phyloP scores from a whole-genome alignment of 1,284 basidiomycete genomes.

The Apiotrichum gamsii region DNA sequence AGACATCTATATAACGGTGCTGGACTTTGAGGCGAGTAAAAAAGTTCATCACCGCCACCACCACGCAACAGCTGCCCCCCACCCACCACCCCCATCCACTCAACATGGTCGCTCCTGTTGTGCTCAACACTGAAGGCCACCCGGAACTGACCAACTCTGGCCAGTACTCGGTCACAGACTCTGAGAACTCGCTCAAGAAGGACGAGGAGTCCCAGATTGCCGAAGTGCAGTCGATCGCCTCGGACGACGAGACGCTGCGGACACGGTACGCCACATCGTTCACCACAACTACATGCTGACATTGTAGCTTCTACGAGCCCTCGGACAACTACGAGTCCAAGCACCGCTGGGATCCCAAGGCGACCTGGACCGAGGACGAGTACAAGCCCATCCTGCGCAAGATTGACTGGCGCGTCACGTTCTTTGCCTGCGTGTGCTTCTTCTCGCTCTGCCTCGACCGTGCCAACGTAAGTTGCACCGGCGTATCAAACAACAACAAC shows the following conservation, averaged over 20 bases:
- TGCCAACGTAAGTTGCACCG: constrained; percentile 20
- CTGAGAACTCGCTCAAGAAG: not conserved
- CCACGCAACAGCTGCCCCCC: too few relatives aligned
- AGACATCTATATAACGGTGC: too few relatives aligned
- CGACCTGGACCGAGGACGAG: constrained; percentile 44
- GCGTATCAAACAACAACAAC: too few relatives aligned
- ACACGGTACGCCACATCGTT: not conserved
- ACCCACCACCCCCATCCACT: too few relatives aligned
- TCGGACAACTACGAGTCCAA: constrained; percentile 38
- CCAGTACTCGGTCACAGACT: not conserved
- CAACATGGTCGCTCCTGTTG: too few relatives aligned
- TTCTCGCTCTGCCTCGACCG: constrained; percentile 36
- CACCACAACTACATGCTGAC: not conserved
- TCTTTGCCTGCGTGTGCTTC: constrained; percentile 37
- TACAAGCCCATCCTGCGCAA: constrained; percentile 33
- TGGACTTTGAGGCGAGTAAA: too few relatives aligned
- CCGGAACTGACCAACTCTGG: not conserved
- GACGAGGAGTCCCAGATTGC: not conserved
- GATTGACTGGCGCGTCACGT: constrained; percentile 27
- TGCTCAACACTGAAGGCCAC: too few relatives aligned
- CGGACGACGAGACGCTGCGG: not conserved
- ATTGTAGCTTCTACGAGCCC: constrained; percentile 28
- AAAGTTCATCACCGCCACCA: too few relatives aligned
- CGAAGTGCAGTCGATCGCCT: not conserved
- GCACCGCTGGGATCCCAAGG: constrained; percentile 42